Conservation (phyloP, 176 grass and related monocot species). For the Chloris gayana region DNA sequence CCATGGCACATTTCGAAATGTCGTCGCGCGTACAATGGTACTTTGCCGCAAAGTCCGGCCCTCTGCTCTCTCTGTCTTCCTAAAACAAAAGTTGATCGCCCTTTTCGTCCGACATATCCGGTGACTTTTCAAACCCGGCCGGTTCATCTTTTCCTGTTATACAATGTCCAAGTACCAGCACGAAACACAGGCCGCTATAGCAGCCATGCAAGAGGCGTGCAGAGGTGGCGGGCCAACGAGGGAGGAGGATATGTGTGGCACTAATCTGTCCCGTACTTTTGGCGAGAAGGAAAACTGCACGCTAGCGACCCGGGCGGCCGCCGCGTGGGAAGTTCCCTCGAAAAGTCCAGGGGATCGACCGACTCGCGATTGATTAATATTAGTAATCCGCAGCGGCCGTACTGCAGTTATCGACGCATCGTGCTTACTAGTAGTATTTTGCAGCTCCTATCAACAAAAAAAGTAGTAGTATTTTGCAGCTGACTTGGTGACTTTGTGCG, state of each 20-base stretch:
- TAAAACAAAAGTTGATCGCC: neutral
- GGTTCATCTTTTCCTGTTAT: neutral
- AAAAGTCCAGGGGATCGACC: neutral
- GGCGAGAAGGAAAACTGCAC: neutral
- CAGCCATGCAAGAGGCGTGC: slow-evolving; percentile 8
- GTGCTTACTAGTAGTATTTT: too few relatives aligned
- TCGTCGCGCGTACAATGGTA: neutral
- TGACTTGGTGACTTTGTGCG: neutral
- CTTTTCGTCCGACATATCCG: neutral
- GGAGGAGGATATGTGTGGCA: neutral
- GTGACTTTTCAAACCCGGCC: slow-evolving; percentile 1
- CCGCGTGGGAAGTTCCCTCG: neutral
- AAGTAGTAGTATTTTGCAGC: too few relatives aligned
- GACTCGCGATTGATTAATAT: neutral
- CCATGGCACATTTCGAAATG: neutral
- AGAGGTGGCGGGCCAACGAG: neutral
- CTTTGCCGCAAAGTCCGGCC: neutral
- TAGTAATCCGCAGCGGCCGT: neutral
- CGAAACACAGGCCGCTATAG: neutral
- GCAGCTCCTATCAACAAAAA: neutral
- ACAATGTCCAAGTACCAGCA: too few relatives aligned
- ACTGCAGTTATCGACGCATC: neutral
- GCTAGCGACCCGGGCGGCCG: neutral
- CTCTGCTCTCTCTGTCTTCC: neutral
- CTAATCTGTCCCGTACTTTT: neutral